Evolutionary conservation across 805 yeast genomes (phyloP), one percentile per base, ranked within the genome.

Genomic region (Lipomyces yamanashiensis): DNA sequence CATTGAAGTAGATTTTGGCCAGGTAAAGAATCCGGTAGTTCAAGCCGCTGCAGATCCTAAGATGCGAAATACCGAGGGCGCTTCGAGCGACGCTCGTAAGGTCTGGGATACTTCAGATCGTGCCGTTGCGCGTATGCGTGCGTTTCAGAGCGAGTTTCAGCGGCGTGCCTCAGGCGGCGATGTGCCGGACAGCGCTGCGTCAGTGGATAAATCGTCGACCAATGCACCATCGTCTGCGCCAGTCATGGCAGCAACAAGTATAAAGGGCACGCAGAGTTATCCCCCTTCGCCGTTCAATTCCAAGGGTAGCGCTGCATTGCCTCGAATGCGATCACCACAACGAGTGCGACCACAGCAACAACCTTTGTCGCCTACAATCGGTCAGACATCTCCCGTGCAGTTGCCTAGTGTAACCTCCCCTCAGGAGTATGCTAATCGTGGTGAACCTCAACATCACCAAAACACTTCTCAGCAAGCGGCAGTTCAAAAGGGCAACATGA

Each of bases 41-140:
- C 40, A 41, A 21, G 57, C 57, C 17, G 57, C 57, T 21, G 21
- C 57, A 5, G 34, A 53, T 28, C 48, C 15, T 39, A 23, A 37
- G 8, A 53, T 23, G 57, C 57, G 57, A 10, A 36, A 53, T 41
- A 21, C 23, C n/a, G 33, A 41, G 15, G 19, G n/a, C 23, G 57
- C 57, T 2, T 21, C 57, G 1, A 13, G 17, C n/a, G 57, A 53
- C 9, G 57, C 57, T 3, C 36, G 39, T 8, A 41, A 28, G 13
- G 6, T 53, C 10, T 53, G 53, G 54, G 48, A 39, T n/a, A 39
- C 43, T 5, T 56, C 59, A 19, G 59, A 47, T 13, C 47, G 33
- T 10, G 59, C 59, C 7, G 52, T 54, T n/a, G n/a, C 44, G 23
- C 53, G 59, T 33, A 56, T 56, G 59, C 53, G 54, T 10, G 53